Conservation (phyloP, 176 grass and related monocot species). For the Calamus simplicifolius region DNA sequence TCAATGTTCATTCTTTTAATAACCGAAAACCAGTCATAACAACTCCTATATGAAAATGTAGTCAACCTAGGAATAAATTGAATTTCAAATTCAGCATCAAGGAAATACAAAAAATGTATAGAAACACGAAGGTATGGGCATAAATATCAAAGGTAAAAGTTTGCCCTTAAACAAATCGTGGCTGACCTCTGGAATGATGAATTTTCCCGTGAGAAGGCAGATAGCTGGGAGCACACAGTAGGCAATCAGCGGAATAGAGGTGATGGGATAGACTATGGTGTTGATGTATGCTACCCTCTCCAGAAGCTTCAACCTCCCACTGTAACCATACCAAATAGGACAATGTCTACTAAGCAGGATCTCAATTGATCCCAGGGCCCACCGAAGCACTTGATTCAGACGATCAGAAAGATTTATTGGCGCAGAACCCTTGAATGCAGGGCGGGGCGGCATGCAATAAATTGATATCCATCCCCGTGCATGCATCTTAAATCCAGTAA, state of each 20-base stretch:
- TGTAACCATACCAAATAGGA: conserved; percentile 38
- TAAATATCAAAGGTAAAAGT: not conserved
- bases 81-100: too few species aligned
- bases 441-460: conserved; percentile 37
- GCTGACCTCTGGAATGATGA: conserved; percentile 38
- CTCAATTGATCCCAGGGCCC: conserved; percentile 38
- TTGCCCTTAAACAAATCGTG: too few species aligned
- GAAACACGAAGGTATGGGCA: too few species aligned
- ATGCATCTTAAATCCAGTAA: conserved; percentile 56
- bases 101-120: too few species aligned
- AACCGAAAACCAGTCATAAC: too few species aligned
- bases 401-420: conserved; percentile 15
- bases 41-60: too few species aligned
- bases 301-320: conserved; percentile 29
- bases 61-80: too few species aligned
- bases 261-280: conserved; percentile 40
- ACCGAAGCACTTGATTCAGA: conserved; percentile 34
- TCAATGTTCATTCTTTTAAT: too few species aligned
- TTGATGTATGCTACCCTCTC: conserved; percentile 45
- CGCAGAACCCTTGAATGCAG: conserved; percentile 39
- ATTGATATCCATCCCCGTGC: conserved; percentile 56
- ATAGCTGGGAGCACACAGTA: conserved; percentile 53
- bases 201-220: conserved; percentile 53
- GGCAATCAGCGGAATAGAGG: conserved; percentile 42
- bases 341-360: conserved; percentile 47